Percentiles rank a stretch among this genome's conserved stretches.
These are phyloP conservation scores for Bipolaris bicolor DNA, from an alignment of 2,329 filamentous ascomycete genomes.

Conservation along the genomic window DNA sequence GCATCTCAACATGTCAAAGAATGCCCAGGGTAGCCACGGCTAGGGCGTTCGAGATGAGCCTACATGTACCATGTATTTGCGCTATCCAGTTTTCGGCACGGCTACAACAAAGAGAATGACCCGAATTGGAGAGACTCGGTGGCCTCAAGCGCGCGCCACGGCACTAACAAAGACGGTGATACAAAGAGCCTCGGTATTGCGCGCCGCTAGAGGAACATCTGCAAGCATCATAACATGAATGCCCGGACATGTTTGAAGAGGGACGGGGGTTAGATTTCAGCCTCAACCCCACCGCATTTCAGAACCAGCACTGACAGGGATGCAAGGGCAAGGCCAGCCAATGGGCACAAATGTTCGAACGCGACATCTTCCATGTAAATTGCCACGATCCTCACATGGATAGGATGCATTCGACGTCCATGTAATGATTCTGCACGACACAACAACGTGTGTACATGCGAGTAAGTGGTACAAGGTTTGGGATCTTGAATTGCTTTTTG, in stretches of 20 bases:
- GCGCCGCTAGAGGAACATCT: not conserved
- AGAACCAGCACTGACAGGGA: not conserved
- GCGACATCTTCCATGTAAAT: not conserved
- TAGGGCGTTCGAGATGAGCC: constrained; percentile 13
- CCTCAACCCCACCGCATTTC: not conserved
- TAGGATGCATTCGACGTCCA: not conserved
- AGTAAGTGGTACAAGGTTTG: not conserved
- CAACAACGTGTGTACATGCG: not conserved
- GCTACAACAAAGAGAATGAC: constrained; percentile 11
- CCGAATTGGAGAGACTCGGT: not conserved
- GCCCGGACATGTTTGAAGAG: not conserved
- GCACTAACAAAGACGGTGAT: constrained; percentile 5
- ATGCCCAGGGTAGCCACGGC: constrained; percentile 3
- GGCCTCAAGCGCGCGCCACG: constrained; percentile 1
- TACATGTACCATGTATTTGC: constrained; percentile 12
- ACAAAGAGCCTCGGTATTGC: constrained; percentile 13
- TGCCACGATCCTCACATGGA: not conserved
- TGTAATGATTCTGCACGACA: not conserved
- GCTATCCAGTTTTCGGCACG: constrained; percentile 6
- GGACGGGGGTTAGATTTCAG: not conserved
- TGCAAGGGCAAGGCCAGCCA: not conserved
- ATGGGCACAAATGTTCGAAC: not conserved
- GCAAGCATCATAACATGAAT: not conserved
- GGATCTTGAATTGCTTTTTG: constrained; percentile 20
- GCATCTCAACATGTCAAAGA: constrained; percentile 8